Base-by-base conservation (phyloP, 441 rosid species). In the Erodium texanum region DNA sequence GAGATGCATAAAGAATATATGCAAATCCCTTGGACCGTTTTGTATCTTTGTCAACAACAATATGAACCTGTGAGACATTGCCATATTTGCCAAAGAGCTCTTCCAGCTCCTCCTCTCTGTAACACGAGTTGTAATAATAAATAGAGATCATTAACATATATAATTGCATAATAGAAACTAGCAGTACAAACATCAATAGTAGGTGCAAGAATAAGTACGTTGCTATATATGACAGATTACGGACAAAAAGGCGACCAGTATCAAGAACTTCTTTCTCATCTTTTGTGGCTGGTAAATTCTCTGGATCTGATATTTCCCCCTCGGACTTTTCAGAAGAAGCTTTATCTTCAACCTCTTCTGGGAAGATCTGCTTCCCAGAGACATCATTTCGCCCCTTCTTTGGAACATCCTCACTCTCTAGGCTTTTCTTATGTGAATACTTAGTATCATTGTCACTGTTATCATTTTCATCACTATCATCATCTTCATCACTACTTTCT, bases 11-110 rank as follows among this genome's bases (percentile, higher is more conserved):
- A 72, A 77, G 88, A 78, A 94, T 61, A 24, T 85, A 94, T 58
- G 98, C 97, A 67, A 92, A 69, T 74, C 99, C 99, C 76, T 82
- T 94, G 67, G 98, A 88, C 67, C 86, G 82, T 80, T 87, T 92
- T 19, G 96, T 94, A 79, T 85, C 94, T 80, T 82, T 92, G 78
- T 94, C 91, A 65, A 89, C 82, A 71, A 94, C 94, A 76, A 94
- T 71, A 76, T 89, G 97, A 71, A 89, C 97, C 77, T 87, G 81
- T 11, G 83, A 80, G 73, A 89, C 70, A 16, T 83, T 78, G 36
- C 96, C 96, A 59, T 74, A 86, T 69, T 74, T 73, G 72, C 80
- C 66, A 67, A 91, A 94, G 67, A 80, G 85, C 73, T 89, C 96
- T 76, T 70, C 86, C 77, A 94, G 83, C 75, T 94, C 97, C 75